Conservation (phyloP, 495 filamentous ascomycete genomes). For the Hypoxylon fuscum region DNA sequence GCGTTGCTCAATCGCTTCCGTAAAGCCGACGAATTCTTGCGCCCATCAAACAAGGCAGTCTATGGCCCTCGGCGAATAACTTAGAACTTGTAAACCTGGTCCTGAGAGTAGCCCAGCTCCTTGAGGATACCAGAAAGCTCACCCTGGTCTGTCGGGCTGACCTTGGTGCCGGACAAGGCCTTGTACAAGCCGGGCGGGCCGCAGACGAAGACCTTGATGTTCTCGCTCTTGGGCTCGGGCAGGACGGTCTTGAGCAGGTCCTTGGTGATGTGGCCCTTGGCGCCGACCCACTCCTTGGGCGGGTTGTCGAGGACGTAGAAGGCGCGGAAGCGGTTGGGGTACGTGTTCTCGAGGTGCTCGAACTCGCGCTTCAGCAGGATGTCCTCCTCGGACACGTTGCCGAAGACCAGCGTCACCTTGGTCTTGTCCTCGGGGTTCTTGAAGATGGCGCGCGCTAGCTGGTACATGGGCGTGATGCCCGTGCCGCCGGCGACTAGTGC, state of each 20-base stretch:
- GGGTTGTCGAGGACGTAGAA: constrained; percentile 90
- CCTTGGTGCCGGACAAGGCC: constrained; percentile 87
- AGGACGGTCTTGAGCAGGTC: constrained; percentile 91
- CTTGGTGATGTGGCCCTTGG: constrained; percentile 82
- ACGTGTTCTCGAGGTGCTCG: constrained; percentile 84
- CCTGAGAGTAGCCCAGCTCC: constrained; percentile 89
- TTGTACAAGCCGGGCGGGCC: constrained; percentile 94
- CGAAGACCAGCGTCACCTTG: constrained; percentile 93
- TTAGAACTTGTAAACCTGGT: constrained; percentile 98
- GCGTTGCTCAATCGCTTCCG: background rate
- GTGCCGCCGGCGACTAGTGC: constrained; percentile 94
- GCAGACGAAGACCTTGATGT: constrained; percentile 92
- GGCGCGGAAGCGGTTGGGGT: constrained; percentile 89
- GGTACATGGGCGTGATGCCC: constrained; percentile 92
- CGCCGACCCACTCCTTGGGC: constrained; percentile 79
- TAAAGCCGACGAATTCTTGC: constrained; percentile 3
- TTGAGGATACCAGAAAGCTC: constrained; percentile 85
- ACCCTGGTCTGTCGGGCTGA: constrained; percentile 89
- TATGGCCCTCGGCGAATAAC: background rate
- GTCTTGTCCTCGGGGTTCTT: constrained; percentile 95
- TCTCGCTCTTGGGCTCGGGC: constrained; percentile 86
- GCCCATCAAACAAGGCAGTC: background rate
- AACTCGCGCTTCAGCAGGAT: constrained; percentile 88
- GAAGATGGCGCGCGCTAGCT: constrained; percentile 87
- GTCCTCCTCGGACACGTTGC: constrained; percentile 85